Base-by-base conservation (phyloP, 495 filamentous ascomycete genomes). In the Entonaema liquescens region DNA sequence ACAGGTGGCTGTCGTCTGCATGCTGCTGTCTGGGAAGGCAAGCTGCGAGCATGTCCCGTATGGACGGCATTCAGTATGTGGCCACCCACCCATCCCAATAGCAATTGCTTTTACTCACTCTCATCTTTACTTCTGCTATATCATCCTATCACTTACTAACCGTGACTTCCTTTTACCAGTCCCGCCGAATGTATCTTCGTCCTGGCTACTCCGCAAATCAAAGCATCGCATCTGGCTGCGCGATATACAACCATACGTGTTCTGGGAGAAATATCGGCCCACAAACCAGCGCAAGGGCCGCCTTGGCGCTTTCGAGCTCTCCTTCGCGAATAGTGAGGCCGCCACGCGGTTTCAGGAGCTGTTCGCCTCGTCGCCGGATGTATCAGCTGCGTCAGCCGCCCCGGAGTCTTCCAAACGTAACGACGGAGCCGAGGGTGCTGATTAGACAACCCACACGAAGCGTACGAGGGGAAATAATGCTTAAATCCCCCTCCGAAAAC, bases 51-150 rank as follows among this genome's bases (percentile, higher is more conserved):
- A 33, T 86, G 84, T 59, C 91, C 91, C 0, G 86, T 93, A 21
- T 94, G 91, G 91, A 93, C 89, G 4, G 90, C 91, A 0, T 94
- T 93, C 70, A 76, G 85, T 88, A 79, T 15, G 80, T 67, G 52
- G 23, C 62, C 42, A 17, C 25, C 21, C 47, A 21, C 17, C 40
- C 35, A 33, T 38, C 29, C 12, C 0, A 28, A 5, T 2, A 44
- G 1, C 33, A 1, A 35, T 25, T 28, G 17, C 11, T 21, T 8
- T 29, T 42, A 40, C 19, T 19, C 23, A 47, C 36, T 50, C 15
- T 29, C 13, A 9, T 19, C 26, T 25, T 0, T 42, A 35, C 8
- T 28, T 31, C 7, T 42, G 2, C 29, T 11, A 5, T 17, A 0
- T 12, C 40, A 3, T 6, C 29, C 9, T 11, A 36, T n/a, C 23